These are phyloP conservation scores for Colletotrichum sp. DNA, from an alignment of 2,329 filamentous ascomycete genomes.

Conservation along the genomic window DNA sequence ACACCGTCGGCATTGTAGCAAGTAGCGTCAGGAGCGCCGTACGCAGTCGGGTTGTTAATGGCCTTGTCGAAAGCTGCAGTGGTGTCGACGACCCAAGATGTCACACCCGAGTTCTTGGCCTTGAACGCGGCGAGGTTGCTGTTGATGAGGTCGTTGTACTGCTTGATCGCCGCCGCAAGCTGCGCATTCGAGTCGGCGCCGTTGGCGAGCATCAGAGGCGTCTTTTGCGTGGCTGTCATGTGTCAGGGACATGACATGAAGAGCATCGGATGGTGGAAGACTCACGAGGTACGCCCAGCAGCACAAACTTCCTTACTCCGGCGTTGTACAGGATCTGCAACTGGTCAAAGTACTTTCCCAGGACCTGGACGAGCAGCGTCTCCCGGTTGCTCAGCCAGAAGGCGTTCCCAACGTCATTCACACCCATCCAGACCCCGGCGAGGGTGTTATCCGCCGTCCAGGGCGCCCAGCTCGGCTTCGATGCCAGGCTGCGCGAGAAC, in stretches of 20 bases:
- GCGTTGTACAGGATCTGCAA: constrained; percentile 45
- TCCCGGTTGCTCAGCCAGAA: constrained; percentile 37
- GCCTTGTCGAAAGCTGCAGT: constrained; percentile 43
- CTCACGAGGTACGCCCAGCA: constrained; percentile 50
- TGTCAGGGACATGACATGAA: not conserved
- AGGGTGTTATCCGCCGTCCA: constrained; percentile 49
- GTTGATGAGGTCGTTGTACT: constrained; percentile 40
- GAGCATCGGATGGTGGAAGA: not conserved
- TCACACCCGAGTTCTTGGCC: constrained; percentile 34
- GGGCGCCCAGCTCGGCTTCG: constrained; percentile 33
- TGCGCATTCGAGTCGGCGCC: constrained; percentile 25
- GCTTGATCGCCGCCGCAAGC: constrained; percentile 36
- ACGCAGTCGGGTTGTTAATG: constrained; percentile 42
- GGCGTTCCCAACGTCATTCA: constrained; percentile 59
- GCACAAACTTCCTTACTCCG: constrained; percentile 51
- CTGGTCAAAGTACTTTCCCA: constrained; percentile 46
- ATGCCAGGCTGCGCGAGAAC: constrained; percentile 35
- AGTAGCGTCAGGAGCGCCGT: constrained; percentile 44
- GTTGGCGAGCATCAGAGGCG: constrained; percentile 35
- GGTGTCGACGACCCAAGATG: constrained; percentile 43
- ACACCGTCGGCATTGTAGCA: constrained; percentile 45
- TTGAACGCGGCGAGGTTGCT: constrained; percentile 34
- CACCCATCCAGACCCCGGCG: constrained; percentile 58
- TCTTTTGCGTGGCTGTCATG: constrained; percentile 40
- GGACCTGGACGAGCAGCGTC: constrained; percentile 36